Percentiles rank a stretch among this genome's conserved stretches.
phyloP scores from a whole-genome alignment of 306 rosid genomes.

The Cicer yamashitae region DNA sequence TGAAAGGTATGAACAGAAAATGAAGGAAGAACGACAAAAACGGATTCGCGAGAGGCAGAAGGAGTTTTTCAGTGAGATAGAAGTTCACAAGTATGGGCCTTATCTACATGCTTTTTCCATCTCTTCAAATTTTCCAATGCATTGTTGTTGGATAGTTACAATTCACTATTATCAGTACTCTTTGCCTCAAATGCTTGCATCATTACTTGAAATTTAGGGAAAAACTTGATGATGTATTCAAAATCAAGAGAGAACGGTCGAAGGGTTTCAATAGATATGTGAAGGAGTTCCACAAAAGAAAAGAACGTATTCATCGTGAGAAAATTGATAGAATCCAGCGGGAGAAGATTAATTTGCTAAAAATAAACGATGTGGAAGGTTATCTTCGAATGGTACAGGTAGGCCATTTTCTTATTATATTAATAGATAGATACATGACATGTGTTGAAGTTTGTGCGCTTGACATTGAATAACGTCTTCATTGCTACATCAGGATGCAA shows the following conservation, averaged over 20 bases:
- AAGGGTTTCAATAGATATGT: slow-evolving; percentile 92
- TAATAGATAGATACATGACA: slow-evolving; percentile 18
- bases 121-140: slow-evolving; percentile 33
- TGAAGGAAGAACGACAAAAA: slow-evolving; percentile 99
- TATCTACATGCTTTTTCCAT: slow-evolving; percentile 3
- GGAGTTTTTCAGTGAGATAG: slow-evolving; percentile 94
- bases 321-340: slow-evolving; percentile 98
- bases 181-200: slow-evolving; percentile 41
- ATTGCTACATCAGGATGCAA: slow-evolving; percentile 75
- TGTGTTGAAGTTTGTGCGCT: slow-evolving; percentile 22
- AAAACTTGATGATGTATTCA: slow-evolving; percentile 88
- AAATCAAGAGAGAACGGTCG: slow-evolving; percentile 88
- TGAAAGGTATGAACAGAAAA: slow-evolving; percentile 92
- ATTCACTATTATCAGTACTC: slow-evolving; percentile 4
- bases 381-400: slow-evolving; percentile 99
- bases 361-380: slow-evolving; percentile 98
- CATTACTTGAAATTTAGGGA: slow-evolving; percentile 70
- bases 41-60: slow-evolving; percentile 97
- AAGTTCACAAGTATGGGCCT: slow-evolving; percentile 91
- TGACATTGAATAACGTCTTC: slow-evolving; percentile 24
- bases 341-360: slow-evolving; percentile 94
- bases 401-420: slow-evolving; percentile 38
- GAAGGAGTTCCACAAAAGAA: slow-evolving; percentile 94
- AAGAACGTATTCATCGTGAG: slow-evolving; percentile 98
- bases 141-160: slow-evolving; percentile 8